A percentile compares a stretch with the other conserved stretches of the same genome.
phyloP scores from a whole-genome alignment of 169 alveolate species.

The Plasmodium sp. region DNA sequence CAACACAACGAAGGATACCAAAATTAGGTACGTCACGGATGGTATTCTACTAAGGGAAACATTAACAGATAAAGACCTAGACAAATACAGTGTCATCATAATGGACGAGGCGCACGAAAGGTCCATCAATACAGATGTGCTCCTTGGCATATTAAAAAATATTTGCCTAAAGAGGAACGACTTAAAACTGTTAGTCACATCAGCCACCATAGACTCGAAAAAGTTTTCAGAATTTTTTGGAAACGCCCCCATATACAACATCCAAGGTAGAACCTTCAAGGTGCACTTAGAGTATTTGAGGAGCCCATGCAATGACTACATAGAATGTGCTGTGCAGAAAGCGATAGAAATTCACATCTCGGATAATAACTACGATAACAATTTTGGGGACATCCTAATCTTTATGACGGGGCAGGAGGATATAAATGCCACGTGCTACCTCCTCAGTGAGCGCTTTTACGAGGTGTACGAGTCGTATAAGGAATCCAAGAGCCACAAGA shows the following conservation, averaged over 20 bases:
- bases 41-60: slow-evolving; percentile 99
- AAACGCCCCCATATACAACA: slow-evolving; percentile 97
- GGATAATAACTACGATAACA: slow-evolving; percentile 74
- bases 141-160: slow-evolving; percentile 98
- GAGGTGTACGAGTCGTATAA: slow-evolving; percentile 77
- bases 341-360: slow-evolving; percentile 97
- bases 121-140: slow-evolving; percentile 99
- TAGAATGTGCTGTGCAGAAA: slow-evolving; percentile 99
- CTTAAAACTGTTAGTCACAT: slow-evolving; percentile 97
- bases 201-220: slow-evolving; percentile 99
- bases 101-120: slow-evolving; percentile 99
- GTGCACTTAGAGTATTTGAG: slow-evolving; percentile 95
- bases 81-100: slow-evolving; percentile 96
- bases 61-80: slow-evolving; percentile 97
- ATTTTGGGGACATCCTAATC: slow-evolving; percentile 96
- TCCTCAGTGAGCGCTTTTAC: slow-evolving; percentile 93
- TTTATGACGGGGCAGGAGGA: slow-evolving; percentile 99
- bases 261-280: slow-evolving; percentile 99
- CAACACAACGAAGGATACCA: slow-evolving; percentile 94
- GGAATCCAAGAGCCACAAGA: slow-evolving; percentile 60
- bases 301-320: slow-evolving; percentile 97
- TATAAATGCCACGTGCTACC: slow-evolving; percentile 98
- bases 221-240: slow-evolving; percentile 98
- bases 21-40: slow-evolving; percentile 99
- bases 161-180: slow-evolving; percentile 97